phyloP scores from a whole-genome alignment of 1,284 basidiomycete genomes.

The Naganishia liquefaciens region DNA sequence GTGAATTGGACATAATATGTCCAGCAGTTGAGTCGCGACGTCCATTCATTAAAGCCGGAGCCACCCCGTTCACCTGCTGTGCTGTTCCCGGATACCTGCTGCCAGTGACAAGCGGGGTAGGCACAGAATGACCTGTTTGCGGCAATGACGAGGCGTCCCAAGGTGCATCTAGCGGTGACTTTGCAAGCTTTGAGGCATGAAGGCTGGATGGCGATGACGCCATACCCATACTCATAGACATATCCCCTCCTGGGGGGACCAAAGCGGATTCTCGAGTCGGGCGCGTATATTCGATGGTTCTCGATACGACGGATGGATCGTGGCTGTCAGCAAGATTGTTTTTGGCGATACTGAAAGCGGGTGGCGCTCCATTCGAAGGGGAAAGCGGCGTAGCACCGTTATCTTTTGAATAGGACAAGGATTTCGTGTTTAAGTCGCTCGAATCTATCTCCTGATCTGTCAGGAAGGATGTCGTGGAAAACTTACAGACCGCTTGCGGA shows the following conservation, averaged over 20 bases:
- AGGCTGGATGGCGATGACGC: constrained; percentile 1
- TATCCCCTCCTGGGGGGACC: constrained; percentile 46
- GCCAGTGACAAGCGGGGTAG: constrained; percentile 17
- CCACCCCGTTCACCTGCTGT: constrained; percentile 12
- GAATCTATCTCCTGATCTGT: neutral
- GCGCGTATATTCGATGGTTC: constrained; percentile 50
- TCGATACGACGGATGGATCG: constrained; percentile 34
- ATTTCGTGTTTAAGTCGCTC: neutral
- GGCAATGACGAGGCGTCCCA: constrained; percentile 32
- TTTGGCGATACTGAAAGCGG: constrained; percentile 7
- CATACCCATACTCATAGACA: constrained; percentile 48
- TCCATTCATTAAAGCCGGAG: neutral
- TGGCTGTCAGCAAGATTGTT: constrained; percentile 2
- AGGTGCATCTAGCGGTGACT: constrained; percentile 26
- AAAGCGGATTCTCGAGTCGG: constrained; percentile 50
- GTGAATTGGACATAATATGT: constrained; percentile 19
- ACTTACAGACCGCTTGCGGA: constrained; percentile 52
- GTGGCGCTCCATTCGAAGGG: constrained; percentile 11
- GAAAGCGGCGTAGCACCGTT: constrained; percentile 51
- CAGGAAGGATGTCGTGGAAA: neutral
- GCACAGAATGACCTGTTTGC: constrained; percentile 16
- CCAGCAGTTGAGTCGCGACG: constrained; percentile 11
- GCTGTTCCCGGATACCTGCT: constrained; percentile 5
- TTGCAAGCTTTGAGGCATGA: neutral
- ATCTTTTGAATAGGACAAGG: constrained; percentile 39